These are phyloP conservation scores for Globisporangium nunn DNA, from an alignment of 352 stramenopile genomes.

Conservation along the genomic window DNA sequence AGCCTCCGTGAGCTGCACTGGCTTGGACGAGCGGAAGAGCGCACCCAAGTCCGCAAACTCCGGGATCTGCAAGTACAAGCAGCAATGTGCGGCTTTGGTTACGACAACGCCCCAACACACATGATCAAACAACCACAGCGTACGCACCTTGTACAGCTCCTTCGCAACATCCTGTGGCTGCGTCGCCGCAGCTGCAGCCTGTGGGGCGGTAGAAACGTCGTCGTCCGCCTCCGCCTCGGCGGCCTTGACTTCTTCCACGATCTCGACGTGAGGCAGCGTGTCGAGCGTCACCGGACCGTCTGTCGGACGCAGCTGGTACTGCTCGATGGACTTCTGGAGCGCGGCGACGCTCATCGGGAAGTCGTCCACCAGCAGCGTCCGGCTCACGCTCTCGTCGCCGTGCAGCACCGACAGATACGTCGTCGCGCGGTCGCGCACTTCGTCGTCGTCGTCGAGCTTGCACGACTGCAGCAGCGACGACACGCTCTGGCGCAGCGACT, in stretches of 20 bases:
- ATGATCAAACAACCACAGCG: constrained; percentile 1
- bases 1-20: constrained; percentile 92
- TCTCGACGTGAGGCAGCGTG: constrained; percentile 76
- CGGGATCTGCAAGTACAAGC: constrained; percentile 62
- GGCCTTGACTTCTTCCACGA: constrained; percentile 36
- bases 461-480: constrained; percentile 92
- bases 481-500: constrained; percentile 91
- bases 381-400: constrained; percentile 42
- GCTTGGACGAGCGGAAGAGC: constrained; percentile 90
- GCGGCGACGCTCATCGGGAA: constrained; percentile 69
- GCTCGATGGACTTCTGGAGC: constrained; percentile 83
- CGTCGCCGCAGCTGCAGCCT: constrained; percentile 20
- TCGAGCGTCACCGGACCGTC: constrained; percentile 80
- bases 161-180: constrained; percentile 79
- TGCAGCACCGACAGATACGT: constrained; percentile 82
- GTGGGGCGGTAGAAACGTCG: constrained; percentile 17
- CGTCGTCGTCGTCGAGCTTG: constrained; percentile 97
- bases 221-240: constrained; percentile 28
- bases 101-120: not conserved
- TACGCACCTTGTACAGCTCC: constrained; percentile 88
- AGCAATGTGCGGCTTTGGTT: not conserved
- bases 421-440: constrained; percentile 92
- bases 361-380: constrained; percentile 57
- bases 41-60: constrained; percentile 91
- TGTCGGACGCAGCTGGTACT: constrained; percentile 74